Conservation (phyloP, 371 early-diverging fungal species). For the Mucor velutinosus region DNA sequence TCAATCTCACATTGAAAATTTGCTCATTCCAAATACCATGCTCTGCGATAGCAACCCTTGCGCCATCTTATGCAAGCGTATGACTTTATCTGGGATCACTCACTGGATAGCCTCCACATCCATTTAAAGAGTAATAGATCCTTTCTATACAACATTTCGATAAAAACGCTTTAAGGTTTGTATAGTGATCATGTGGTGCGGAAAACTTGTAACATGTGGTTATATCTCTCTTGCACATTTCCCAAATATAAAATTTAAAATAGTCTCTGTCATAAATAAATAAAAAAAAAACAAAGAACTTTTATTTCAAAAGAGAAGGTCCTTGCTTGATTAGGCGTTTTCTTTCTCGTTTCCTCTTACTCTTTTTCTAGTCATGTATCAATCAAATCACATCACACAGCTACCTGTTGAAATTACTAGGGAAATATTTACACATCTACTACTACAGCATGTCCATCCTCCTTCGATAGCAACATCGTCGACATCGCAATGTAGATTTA, state of each 20-base stretch:
- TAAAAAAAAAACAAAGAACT: not conserved
- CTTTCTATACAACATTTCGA: not conserved
- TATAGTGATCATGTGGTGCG: conserved; percentile 5
- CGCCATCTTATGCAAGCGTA: too few relatives aligned
- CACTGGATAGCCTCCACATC: too few relatives aligned
- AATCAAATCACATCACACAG: not conserved
- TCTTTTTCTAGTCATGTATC: not conserved
- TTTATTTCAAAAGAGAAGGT: not conserved
- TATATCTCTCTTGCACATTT: not conserved
- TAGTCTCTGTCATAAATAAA: not conserved
- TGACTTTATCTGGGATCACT: too few relatives aligned
- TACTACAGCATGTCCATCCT: not conserved
- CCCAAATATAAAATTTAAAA: not conserved
- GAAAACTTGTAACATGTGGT: not conserved
- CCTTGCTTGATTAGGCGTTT: not conserved
- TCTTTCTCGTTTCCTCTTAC: not conserved
- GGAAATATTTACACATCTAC: conserved; percentile 6
- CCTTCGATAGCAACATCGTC: not conserved
- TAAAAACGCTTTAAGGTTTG: not conserved
- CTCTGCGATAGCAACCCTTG: too few relatives aligned
- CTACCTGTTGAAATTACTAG: conserved; percentile 6
- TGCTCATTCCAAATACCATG: too few relatives aligned
- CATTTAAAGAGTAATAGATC: not conserved
- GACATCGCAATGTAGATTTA: not conserved
- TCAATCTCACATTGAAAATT: too few relatives aligned